Percentiles rank a stretch among this genome's conserved stretches.
These are phyloP conservation scores for Saturnispora bothae DNA, from an alignment of 805 yeast genomes.

Conservation along the genomic window DNA sequence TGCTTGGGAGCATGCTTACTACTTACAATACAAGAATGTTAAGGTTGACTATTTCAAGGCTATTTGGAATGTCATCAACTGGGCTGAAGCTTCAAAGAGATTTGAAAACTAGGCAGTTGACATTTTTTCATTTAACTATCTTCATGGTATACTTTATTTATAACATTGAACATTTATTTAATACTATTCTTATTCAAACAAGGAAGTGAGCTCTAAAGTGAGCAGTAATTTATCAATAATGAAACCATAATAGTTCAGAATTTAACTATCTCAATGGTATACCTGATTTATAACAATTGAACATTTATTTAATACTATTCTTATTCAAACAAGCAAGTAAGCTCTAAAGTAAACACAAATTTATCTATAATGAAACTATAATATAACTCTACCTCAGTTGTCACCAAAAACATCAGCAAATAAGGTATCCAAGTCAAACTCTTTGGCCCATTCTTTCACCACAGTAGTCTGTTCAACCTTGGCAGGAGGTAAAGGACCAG, in stretches of 20 bases:
- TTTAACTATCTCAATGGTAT: too few species aligned
- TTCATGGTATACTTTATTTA: neutral
- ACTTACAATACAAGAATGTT: slow-evolving; percentile 85
- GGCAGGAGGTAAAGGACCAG: slow-evolving; percentile 32
- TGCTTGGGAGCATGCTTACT: slow-evolving; percentile 96
- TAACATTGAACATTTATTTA: too few species aligned
- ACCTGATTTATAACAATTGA: too few species aligned
- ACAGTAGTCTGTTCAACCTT: slow-evolving; percentile 59
- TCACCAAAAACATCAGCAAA: slow-evolving; percentile 35
- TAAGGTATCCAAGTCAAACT: slow-evolving; percentile 82
- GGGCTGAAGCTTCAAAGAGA: slow-evolving; percentile 83
- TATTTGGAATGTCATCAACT: slow-evolving; percentile 88
- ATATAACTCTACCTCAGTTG: too few species aligned
- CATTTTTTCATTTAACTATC: too few species aligned
- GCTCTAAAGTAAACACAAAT: too few species aligned
- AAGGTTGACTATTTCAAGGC: slow-evolving; percentile 89
- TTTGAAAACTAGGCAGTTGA: slow-evolving; percentile 34
- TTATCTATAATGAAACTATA: neutral
- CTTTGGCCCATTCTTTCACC: slow-evolving; percentile 87
- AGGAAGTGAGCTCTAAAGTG: too few species aligned
- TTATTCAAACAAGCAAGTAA: neutral
- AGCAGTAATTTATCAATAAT: neutral
- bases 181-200: too few species aligned
- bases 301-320: neutral
- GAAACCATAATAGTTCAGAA: too few species aligned